phyloP scores from a whole-genome alignment of 129 eudicot species.

The Logfia minima region DNA sequence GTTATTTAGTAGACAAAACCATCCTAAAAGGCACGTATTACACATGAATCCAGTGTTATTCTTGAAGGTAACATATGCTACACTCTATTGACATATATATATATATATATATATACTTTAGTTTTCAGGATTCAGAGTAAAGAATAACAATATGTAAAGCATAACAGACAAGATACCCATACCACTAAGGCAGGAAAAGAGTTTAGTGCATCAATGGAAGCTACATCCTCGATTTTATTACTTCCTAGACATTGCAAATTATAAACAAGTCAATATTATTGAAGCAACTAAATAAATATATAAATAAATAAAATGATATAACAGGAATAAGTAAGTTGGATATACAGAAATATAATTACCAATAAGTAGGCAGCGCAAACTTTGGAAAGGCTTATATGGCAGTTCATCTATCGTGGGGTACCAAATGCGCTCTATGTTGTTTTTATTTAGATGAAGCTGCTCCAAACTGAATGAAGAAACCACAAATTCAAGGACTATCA shows the following conservation, averaged over 20 bases:
- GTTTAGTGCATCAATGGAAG: slow-evolving; percentile 81
- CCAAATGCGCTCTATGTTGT: slow-evolving; percentile 50
- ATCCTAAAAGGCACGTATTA: background rate
- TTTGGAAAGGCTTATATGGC: slow-evolving; percentile 49
- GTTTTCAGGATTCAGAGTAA: background rate
- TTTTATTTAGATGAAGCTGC: slow-evolving; percentile 87
- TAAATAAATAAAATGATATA: background rate
- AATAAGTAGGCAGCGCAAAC: slow-evolving; percentile 68
- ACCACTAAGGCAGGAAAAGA: slow-evolving; percentile 69
- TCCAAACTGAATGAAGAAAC: slow-evolving; percentile 62
- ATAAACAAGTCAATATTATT: slow-evolving; percentile 12
- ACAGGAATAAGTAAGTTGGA: background rate
- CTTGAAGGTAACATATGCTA: slow-evolving; percentile 8
- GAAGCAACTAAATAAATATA: background rate
- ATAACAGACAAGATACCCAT: slow-evolving; percentile 33
- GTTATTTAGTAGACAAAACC: background rate
- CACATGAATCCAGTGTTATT: background rate
- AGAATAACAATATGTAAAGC: slow-evolving; percentile 6
- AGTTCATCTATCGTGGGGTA: slow-evolving; percentile 48
- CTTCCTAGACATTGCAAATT: slow-evolving; percentile 52
- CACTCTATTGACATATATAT: background rate
- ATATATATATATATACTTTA: background rate
- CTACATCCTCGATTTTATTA: slow-evolving; percentile 65
- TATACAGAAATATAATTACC: slow-evolving; percentile 41
- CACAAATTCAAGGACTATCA: slow-evolving; percentile 8